These are phyloP conservation scores for Penicillium psychrosexuale DNA, from an alignment of 2,329 filamentous ascomycete genomes.

Conservation along the genomic window DNA sequence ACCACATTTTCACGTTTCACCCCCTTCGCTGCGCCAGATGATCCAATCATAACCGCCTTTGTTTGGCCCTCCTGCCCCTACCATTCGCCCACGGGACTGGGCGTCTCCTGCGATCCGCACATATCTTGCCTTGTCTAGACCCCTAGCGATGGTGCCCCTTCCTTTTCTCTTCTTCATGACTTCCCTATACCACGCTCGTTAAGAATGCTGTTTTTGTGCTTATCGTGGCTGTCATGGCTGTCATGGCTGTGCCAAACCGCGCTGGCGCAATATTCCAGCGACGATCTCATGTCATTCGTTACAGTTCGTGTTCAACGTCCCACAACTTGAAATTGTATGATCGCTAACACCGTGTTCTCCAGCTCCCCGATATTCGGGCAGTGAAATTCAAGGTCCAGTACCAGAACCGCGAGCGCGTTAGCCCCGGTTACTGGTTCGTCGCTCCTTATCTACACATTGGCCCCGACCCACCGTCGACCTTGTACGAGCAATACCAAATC, in stretches of 20 bases:
- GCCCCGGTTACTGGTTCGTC: constrained; percentile 50
- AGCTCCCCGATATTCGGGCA: constrained; percentile 27
- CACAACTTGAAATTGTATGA: neutral
- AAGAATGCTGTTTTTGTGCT: constrained; percentile 4
- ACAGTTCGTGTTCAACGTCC: neutral
- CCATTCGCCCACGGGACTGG: neutral
- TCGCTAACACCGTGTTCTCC: neutral
- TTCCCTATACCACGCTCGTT: constrained; percentile 1
- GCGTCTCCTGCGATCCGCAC: neutral
- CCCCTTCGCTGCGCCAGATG: neutral
- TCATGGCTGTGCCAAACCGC: constrained; percentile 8
- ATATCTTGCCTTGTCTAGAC: neutral
- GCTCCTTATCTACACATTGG: constrained; percentile 42
- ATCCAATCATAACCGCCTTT: constrained; percentile 1
- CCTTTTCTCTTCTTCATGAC: neutral
- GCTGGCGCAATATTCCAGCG: constrained; percentile 8
- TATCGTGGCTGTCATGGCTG: constrained; percentile 4
- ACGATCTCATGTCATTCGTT: constrained; percentile 11
- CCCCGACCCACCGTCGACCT: constrained; percentile 23
- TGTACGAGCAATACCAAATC: constrained; percentile 42
- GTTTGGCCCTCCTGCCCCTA: neutral
- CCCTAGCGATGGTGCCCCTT: neutral
- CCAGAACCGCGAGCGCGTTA: constrained; percentile 25
- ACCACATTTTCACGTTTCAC: constrained; percentile 6
- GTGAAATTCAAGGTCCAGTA: constrained; percentile 30